A percentile compares a stretch with the other conserved stretches of the same genome.
phyloP scores from a whole-genome alignment of 2,329 filamentous ascomycete species.

The Hymenoscyphus repandus region DNA sequence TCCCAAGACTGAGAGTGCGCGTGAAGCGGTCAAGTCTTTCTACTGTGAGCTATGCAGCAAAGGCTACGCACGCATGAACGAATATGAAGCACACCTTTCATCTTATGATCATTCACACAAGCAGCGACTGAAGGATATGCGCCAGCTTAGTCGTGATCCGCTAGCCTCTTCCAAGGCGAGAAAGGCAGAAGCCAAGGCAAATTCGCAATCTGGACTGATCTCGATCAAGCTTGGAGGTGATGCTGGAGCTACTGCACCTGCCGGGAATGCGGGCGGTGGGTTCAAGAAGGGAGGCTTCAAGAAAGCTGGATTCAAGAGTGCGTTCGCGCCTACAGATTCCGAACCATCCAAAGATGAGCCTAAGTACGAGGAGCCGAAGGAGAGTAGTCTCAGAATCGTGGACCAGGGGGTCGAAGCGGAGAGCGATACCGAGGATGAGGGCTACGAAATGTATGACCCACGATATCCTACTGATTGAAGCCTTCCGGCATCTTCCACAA shows the following conservation, averaged over 20 bases:
- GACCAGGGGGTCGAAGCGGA: constrained; percentile 55
- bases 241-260: constrained; percentile 21
- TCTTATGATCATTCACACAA: constrained; percentile 96
- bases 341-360: constrained; percentile 36
- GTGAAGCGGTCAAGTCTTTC: constrained; percentile 74
- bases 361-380: constrained; percentile 24
- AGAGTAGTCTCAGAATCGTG: constrained; percentile 20
- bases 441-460: constrained; percentile 64
- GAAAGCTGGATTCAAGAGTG: constrained; percentile 78
- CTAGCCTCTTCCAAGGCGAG: constrained; percentile 58
- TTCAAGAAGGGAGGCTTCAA: constrained; percentile 71
- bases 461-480: constrained; percentile 54
- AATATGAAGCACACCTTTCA: constrained; percentile 90
- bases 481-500: neutral
- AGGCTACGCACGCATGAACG: constrained; percentile 90
- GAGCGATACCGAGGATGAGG: constrained; percentile 65
- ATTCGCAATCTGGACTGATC: constrained; percentile 54
- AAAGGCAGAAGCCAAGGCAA: constrained; percentile 66
- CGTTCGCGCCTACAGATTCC: constrained; percentile 53
- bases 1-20: constrained; percentile 55
- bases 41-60: constrained; percentile 87
- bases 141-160: constrained; percentile 72
- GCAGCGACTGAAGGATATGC: constrained; percentile 84
- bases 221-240: constrained; percentile 56
- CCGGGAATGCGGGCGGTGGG: constrained; percentile 32